These are phyloP conservation scores for Flagelloscypha sp. DNA, from an alignment of 768 basidiomycete genomes.

Conservation along the genomic window DNA sequence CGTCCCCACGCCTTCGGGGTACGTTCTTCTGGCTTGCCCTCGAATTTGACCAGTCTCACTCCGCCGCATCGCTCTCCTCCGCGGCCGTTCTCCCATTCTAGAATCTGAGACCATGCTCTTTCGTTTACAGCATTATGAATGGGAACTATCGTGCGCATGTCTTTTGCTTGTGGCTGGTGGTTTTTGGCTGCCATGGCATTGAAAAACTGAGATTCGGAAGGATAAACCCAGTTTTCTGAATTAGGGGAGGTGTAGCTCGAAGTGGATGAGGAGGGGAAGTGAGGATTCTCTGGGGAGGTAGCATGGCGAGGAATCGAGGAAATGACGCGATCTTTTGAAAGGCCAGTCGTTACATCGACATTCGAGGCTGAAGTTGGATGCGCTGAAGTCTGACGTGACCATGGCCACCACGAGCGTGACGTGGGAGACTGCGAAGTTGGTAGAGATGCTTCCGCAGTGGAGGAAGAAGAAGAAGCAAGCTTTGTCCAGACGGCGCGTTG, in stretches of 20 bases:
- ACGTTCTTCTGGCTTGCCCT: conserved; percentile 74
- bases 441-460: conserved; percentile 9
- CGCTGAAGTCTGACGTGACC: too few relatives aligned
- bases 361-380: conserved; percentile 13
- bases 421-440: too few relatives aligned
- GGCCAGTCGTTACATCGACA: conserved; percentile 18
- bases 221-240: conserved; percentile 96
- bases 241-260: too few relatives aligned
- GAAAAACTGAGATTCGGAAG: conserved; percentile 97
- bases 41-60: conserved; percentile 79
- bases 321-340: conserved; percentile 69
- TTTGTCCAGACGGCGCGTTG: conserved; percentile 11
- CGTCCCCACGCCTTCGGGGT: conserved; percentile 79
- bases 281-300: too few relatives aligned
- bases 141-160: conserved; percentile 94
- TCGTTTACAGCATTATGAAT: conserved; percentile 99
- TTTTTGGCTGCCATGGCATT: conserved; percentile 95
- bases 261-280: too few relatives aligned
- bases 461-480: conserved; percentile 15
- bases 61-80: conserved; percentile 82
- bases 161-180: conserved; percentile 75
- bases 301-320: conserved; percentile 95
- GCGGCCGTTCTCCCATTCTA: conserved; percentile 74
- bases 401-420: too few relatives aligned
- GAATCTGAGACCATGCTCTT: conserved; percentile 75